Percentiles rank a stretch among this genome's conserved stretches.
These are phyloP conservation scores for Hymenoscyphus repandus DNA, from an alignment of 2,329 filamentous ascomycete genomes.

Conservation along the genomic window DNA sequence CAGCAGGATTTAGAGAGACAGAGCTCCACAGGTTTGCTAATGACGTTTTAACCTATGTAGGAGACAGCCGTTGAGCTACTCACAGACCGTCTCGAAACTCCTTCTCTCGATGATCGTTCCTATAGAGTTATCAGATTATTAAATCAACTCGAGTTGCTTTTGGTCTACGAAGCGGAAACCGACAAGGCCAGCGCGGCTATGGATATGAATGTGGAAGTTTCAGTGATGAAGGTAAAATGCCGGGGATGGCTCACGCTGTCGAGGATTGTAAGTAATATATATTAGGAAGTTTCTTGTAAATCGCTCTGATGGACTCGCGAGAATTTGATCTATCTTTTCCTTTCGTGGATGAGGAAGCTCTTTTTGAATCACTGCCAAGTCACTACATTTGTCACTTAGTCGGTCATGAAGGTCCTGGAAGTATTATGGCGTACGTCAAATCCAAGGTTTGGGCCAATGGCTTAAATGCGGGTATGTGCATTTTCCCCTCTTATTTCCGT, in stretches of 20 bases:
- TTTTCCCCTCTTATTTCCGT: neutral
- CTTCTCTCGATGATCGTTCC: slow-evolving; percentile 75
- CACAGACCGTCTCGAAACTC: slow-evolving; percentile 74
- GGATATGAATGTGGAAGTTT: slow-evolving; percentile 97
- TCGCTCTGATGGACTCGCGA: slow-evolving; percentile 63
- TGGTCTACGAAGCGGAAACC: slow-evolving; percentile 91
- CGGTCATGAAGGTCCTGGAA: slow-evolving; percentile 70
- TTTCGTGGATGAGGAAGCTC: slow-evolving; percentile 62
- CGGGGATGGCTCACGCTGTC: slow-evolving; percentile 90
- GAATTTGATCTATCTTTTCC: slow-evolving; percentile 63
- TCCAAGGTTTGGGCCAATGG: slow-evolving; percentile 67
- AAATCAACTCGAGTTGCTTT: slow-evolving; percentile 86
- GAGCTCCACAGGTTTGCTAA: too few species aligned
- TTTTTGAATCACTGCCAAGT: slow-evolving; percentile 63
- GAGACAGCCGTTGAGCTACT: slow-evolving; percentile 39
- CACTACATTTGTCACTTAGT: slow-evolving; percentile 69
- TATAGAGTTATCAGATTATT: slow-evolving; percentile 82
- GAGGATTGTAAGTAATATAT: slow-evolving; percentile 57
- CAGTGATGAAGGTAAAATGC: slow-evolving; percentile 85
- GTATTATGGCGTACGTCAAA: slow-evolving; percentile 67
- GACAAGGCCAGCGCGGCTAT: slow-evolving; percentile 96
- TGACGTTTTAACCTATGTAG: too few species aligned
- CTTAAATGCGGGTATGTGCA: slow-evolving; percentile 46
- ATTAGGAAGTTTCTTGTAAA: slow-evolving; percentile 20
- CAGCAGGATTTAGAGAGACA: too few species aligned